Evolutionary conservation across 768 basidiomycete genomes (phyloP), one percentile per base, ranked within the genome.

Genomic region (Suillus weaverae): DNA sequence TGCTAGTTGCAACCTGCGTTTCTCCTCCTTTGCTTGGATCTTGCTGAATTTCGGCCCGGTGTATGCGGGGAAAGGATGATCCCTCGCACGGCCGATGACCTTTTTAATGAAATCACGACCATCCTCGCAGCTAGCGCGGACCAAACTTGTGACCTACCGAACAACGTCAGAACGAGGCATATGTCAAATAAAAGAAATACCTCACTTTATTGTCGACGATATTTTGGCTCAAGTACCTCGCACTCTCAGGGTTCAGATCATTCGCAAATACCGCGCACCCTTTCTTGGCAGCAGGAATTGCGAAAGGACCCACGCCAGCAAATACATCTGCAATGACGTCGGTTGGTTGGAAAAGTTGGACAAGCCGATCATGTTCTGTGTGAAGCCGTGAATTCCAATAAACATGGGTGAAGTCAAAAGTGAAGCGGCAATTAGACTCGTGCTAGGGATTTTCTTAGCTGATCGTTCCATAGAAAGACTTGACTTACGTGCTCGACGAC

Each of bases 301-400:
- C 91, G 74, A 99, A 99, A 0, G 97, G 97, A 2, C 97, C 97
- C 2, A 99, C 96, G 16, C 97, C 97, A 0, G 97, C 97, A 74
- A 99, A 96, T 36, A 93, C 95, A 73, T 99, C 97, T 4, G 88
- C 95, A 30, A 99, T 77, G 22, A 99, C 85, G 61, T 94, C 93
- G 32, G 88, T 83, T 0, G 88, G 85, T 33, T 83, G 74, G 77
- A 98, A 96, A 41, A 82, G 68, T 20, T 83, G 74, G 48, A 99
- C 91, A 18, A 99, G 81, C 3, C 96, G 89, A 33, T 88, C 86
- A 72, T 99, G 97, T 73, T 99, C 97, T 5, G 89, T 88, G 64
- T 94, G 91, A 41, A 99, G 80, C 43, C 97, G 89, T 18, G 96
- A 97, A 79, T 99, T 99, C 96, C 96, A 99, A 77, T 99, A 99